Conservation (phyloP, 2,329 filamentous ascomycete genomes). For the Neofusicoccum umdonicola region DNA sequence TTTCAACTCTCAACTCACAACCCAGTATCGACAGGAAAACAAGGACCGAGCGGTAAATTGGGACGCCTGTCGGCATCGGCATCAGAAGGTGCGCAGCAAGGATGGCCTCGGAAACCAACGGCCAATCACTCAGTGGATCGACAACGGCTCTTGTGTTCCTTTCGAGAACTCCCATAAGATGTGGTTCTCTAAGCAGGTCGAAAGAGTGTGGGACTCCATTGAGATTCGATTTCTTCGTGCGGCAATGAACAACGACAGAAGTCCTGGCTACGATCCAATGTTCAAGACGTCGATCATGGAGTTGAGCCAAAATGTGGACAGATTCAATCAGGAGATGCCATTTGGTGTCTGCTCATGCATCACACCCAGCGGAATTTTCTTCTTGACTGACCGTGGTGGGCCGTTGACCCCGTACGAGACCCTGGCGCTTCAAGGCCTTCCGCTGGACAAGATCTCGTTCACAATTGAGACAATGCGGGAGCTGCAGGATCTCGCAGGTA, state of each 20-base stretch:
- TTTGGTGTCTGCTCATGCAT: conserved; percentile 65
- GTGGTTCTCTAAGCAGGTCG: conserved; percentile 53
- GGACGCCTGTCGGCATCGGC: conserved; percentile 58
- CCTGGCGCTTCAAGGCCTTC: conserved; percentile 67
- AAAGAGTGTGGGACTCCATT: conserved; percentile 64
- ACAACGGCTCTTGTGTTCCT: conserved; percentile 51
- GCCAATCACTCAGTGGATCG: conserved; percentile 60
- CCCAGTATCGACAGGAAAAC: neutral
- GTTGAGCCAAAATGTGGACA: conserved; percentile 70
- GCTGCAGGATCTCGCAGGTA: conserved; percentile 70
- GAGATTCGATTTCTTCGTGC: conserved; percentile 61
- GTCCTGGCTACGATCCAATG: conserved; percentile 55
- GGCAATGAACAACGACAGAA: conserved; percentile 26
- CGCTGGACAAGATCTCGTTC: conserved; percentile 61
- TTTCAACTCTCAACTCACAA: conserved; percentile 26
- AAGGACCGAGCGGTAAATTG: conserved; percentile 43
- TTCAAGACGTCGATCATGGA: conserved; percentile 60
- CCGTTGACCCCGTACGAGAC: conserved; percentile 62
- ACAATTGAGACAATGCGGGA: conserved; percentile 58
- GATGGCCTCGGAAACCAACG: conserved; percentile 53
- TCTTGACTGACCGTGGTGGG: conserved; percentile 59
- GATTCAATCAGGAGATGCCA: conserved; percentile 47
- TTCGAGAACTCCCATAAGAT: conserved; percentile 56
- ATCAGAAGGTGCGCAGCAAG: conserved; percentile 54
- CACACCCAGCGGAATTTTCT: conserved; percentile 64